Percentiles rank a stretch among this genome's conserved stretches.
phyloP scores from a whole-genome alignment of 73 alveolate species.

The Paramecium primaurelia region DNA sequence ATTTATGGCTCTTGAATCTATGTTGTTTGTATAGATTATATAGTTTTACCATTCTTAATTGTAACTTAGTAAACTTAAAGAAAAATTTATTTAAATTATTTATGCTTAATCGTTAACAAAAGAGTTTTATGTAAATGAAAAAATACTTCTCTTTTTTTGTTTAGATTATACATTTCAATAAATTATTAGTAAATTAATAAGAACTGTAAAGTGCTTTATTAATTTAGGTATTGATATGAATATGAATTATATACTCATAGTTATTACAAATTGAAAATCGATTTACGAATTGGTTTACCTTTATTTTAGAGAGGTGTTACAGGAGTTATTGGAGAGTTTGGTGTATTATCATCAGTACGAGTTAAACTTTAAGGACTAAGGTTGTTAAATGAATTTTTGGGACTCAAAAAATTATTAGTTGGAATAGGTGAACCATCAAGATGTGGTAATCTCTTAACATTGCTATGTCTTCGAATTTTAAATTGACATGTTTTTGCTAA shows the following conservation, averaged over 20 bases:
- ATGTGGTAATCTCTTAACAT: not conserved
- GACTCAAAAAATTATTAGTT: not conserved
- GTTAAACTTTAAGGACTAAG: not conserved
- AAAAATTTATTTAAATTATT: not conserved
- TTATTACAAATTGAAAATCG: conserved; percentile 2
- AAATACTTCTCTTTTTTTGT: no score
- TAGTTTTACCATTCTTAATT: not conserved
- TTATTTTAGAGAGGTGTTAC: not conserved
- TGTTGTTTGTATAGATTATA: not conserved
- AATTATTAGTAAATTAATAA: no score
- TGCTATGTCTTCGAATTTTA: conserved; percentile 14
- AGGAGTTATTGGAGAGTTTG: not conserved
- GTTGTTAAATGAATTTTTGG: not conserved
- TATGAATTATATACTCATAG: not conserved
- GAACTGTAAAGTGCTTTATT: not conserved
- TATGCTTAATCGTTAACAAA: not conserved
- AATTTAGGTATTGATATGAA: not conserved
- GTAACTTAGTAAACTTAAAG: not conserved
- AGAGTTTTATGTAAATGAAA: not conserved
- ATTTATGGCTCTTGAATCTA: not conserved
- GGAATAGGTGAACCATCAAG: not conserved
- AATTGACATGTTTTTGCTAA: conserved; percentile 1
- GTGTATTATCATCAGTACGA: not conserved
- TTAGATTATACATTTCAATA: no score
- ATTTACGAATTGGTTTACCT: not conserved